Percentiles rank a stretch among this genome's conserved stretches.
phyloP scores from a whole-genome alignment of 148 eudicot species.

The Diospyros kaki region DNA sequence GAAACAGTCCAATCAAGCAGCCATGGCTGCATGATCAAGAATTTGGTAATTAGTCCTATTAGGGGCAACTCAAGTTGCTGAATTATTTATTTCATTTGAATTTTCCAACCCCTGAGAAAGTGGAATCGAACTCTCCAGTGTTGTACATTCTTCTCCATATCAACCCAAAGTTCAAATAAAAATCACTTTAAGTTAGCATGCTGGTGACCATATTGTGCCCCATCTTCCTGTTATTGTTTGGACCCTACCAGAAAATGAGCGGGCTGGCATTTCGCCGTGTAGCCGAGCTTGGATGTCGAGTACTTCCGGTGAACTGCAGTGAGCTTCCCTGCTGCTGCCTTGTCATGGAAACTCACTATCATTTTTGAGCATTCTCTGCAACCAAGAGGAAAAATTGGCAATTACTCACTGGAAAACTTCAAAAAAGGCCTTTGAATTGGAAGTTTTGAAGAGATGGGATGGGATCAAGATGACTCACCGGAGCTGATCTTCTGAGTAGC shows the following conservation, averaged over 20 bases:
- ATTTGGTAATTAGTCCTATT: not conserved
- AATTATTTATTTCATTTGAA: not conserved
- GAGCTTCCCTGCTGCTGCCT: slow-evolving; percentile 71
- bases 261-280: slow-evolving; percentile 59
- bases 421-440: not conserved
- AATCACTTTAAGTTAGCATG: slow-evolving; percentile 17
- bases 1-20: slow-evolving; percentile 10
- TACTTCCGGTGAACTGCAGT: slow-evolving; percentile 82
- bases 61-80: slow-evolving; percentile 25
- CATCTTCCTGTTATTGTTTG: slow-evolving; percentile 12
- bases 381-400: not conserved
- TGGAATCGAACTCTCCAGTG: too few species aligned
- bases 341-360: slow-evolving; percentile 61
- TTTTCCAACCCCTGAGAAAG: too few species aligned
- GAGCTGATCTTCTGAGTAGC: slow-evolving; percentile 58
- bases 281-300: slow-evolving; percentile 64
- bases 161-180: slow-evolving; percentile 7
- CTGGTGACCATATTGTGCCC: slow-evolving; percentile 8
- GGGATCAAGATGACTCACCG: slow-evolving; percentile 40
- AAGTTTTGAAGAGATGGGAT: not conserved
- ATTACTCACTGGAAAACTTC: not conserved
- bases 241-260: slow-evolving; percentile 50
- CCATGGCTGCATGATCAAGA: not conserved
- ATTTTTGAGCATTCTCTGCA: slow-evolving; percentile 72
- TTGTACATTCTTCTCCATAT: not conserved